phyloP scores from a whole-genome alignment of 2,329 filamentous ascomycete genomes.

The Alternaria triticina region DNA sequence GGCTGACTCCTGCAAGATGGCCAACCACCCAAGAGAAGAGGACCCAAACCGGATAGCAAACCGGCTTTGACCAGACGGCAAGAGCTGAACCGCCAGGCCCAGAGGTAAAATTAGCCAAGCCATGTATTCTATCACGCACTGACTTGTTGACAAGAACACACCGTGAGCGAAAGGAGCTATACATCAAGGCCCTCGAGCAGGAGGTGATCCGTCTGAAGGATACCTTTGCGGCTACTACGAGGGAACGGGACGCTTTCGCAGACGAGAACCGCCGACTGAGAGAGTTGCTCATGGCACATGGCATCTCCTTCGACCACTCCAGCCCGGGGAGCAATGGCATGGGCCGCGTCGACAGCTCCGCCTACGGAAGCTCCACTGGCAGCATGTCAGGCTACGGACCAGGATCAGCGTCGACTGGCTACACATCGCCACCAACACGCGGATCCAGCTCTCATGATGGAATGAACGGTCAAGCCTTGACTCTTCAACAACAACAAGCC shows the following conservation, averaged over 20 bases:
- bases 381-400: constrained; percentile 68
- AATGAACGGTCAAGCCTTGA: constrained; percentile 25
- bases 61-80: constrained; percentile 90
- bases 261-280: constrained; percentile 82
- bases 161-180: constrained; percentile 93
- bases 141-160: constrained; percentile 71
- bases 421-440: constrained; percentile 52
- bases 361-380: constrained; percentile 56
- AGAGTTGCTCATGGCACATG: constrained; percentile 64
- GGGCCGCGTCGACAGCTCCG: constrained; percentile 43
- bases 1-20: constrained; percentile 65
- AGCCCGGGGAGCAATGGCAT: constrained; percentile 44
- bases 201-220: constrained; percentile 90
- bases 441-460: constrained; percentile 39
- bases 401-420: constrained; percentile 54
- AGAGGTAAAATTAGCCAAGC: constrained; percentile 67
- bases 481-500: constrained; percentile 26
- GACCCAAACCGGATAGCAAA: constrained; percentile 95
- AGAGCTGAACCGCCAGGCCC: constrained; percentile 93
- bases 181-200: constrained; percentile 91
- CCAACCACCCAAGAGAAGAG: constrained; percentile 83
- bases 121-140: constrained; percentile 6
- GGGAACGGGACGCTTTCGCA: constrained; percentile 76
- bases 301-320: constrained; percentile 62
- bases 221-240: constrained; percentile 73